Conservation (phyloP, 2,329 filamentous ascomycete genomes). For the Cladophialophora exuberans region DNA sequence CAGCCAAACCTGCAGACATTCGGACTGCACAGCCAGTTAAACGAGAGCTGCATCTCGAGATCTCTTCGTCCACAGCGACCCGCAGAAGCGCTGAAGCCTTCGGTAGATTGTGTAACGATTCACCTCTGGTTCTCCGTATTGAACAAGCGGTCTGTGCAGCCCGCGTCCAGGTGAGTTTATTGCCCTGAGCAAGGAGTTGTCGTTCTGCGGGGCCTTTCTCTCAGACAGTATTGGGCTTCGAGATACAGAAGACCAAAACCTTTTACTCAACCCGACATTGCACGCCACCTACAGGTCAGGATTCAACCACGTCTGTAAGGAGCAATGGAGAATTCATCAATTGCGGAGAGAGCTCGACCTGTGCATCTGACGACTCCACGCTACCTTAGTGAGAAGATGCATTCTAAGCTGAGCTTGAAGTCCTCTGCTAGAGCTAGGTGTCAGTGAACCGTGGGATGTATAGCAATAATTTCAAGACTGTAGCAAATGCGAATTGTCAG, state of each 20-base stretch:
- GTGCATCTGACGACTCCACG: too few species aligned
- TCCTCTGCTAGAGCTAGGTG: not conserved
- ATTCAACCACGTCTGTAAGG: too few species aligned
- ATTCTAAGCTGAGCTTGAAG: too few species aligned
- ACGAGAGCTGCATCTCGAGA: not conserved
- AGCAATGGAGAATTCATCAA: not conserved
- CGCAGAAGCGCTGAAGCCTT: not conserved
- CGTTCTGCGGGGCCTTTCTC: too few species aligned
- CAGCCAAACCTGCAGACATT: not conserved
- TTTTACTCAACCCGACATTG: not conserved
- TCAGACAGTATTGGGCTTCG: too few species aligned
- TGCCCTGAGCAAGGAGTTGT: too few species aligned
- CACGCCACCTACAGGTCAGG: not conserved
- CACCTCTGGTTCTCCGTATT: not conserved
- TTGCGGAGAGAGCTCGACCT: not conserved
- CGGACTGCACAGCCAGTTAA: constrained; percentile 5
- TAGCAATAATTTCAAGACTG: constrained; percentile 4
- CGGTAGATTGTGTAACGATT: constrained; percentile 1
- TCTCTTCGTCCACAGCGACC: constrained; percentile 7
- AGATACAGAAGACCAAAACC: not conserved
- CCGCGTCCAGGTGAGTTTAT: not conserved
- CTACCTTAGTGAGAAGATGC: too few species aligned
- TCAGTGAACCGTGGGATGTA: constrained; percentile 1
- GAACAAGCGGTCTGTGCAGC: constrained; percentile 8
- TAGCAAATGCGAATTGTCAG: constrained; percentile 17